Evolutionary conservation across 1,284 basidiomycete genomes (phyloP).

Genomic region (Puccinia hordei): DNA sequence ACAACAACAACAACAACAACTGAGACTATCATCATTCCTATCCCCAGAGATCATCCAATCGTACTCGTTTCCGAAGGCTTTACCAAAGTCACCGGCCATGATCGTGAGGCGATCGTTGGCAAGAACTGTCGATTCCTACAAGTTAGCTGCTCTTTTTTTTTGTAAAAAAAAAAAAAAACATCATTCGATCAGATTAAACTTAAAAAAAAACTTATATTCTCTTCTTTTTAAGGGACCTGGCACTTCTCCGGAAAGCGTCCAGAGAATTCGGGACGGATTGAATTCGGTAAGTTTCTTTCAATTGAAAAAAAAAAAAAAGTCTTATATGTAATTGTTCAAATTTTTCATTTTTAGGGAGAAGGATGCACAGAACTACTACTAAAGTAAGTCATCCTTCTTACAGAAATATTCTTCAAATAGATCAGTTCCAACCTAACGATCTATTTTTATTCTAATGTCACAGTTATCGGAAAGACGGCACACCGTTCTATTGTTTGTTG

Average conservation of each 20-base stretch:
- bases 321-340: too few species aligned
- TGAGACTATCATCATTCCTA: neutral
- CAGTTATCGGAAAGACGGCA: conserved; percentile 30
- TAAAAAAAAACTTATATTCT: neutral
- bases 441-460: neutral
- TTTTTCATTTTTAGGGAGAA: conserved; percentile 44
- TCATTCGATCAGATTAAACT: neutral
- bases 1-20: neutral
- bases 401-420: neutral
- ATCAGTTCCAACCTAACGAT: neutral
- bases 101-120: conserved; percentile 53
- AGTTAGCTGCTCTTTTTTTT: neutral
- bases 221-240: conserved; percentile 21
- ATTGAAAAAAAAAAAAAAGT: too few species aligned
- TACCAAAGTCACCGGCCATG: conserved; percentile 55
- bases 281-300: conserved; percentile 20
- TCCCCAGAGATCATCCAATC: conserved; percentile 56
- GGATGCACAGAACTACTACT: conserved; percentile 40
- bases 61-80: conserved; percentile 56
- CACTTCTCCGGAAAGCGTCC: conserved; percentile 37
- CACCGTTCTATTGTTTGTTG: conserved; percentile 39
- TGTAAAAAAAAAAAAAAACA: too few species aligned
- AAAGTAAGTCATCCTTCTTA: neutral
- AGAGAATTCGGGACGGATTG: conserved; percentile 36
- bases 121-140: conserved; percentile 54